Conservation (phyloP, 1,139 yeast genomes). For the Lizanozyma gosingica region DNA sequence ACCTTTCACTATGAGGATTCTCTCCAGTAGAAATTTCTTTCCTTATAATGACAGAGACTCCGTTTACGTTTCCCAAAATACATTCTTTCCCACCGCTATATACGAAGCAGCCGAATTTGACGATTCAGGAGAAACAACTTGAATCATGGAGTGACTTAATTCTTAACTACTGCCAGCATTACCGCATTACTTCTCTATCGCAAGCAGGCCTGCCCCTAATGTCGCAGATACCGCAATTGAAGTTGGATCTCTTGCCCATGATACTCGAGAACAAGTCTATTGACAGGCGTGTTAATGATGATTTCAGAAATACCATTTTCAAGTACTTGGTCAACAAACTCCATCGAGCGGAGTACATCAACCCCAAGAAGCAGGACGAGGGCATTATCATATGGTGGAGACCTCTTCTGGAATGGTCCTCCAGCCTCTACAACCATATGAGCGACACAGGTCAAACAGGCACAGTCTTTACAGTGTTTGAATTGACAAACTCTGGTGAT, state of each 20-base stretch:
- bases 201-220: constrained; percentile 18
- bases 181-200: constrained; percentile 36
- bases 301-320: constrained; percentile 49
- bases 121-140: constrained; percentile 67
- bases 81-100: constrained; percentile 88
- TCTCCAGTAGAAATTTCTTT: no score
- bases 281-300: constrained; percentile 32
- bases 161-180: constrained; percentile 49
- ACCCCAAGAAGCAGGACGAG: constrained; percentile 29
- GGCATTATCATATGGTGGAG: constrained; percentile 63
- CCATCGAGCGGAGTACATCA: constrained; percentile 43
- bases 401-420: constrained; percentile 70
- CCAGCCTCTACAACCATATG: constrained; percentile 35
- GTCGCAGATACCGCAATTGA: constrained; percentile 15
- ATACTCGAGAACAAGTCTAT: constrained; percentile 7
- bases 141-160: constrained; percentile 49
- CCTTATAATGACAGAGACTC: no score
- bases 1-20: no score
- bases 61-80: constrained; percentile 54
- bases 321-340: constrained; percentile 46
- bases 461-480: constrained; percentile 74
- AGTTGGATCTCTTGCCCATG: constrained; percentile 12
- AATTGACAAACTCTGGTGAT: constrained; percentile 60
- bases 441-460: constrained; percentile 74
- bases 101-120: constrained; percentile 79